Conservation (phyloP, 495 filamentous ascomycete genomes). For the Podospora comata region DNA sequence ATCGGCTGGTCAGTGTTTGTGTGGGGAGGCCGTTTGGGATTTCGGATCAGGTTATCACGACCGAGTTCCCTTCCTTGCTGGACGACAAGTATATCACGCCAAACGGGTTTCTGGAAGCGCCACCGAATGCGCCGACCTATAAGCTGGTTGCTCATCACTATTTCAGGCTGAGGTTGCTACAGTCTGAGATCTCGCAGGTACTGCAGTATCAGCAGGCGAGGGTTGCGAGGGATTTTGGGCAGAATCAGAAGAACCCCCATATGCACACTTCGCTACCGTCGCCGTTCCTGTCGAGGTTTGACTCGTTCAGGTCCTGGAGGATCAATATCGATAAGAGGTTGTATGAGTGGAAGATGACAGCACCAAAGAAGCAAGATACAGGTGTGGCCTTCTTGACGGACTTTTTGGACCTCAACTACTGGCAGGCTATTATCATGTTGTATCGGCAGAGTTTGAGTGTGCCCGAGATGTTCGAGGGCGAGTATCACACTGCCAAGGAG, state of each 20-base stretch:
- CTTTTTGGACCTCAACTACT: constrained; percentile 92
- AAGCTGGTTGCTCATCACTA: constrained; percentile 90
- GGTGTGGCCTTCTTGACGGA: constrained; percentile 83
- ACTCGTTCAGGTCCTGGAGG: constrained; percentile 84
- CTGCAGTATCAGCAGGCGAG: constrained; percentile 84
- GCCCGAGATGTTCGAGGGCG: constrained; percentile 76
- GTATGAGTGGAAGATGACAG: constrained; percentile 80
- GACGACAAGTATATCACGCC: constrained; percentile 90
- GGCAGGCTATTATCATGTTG: constrained; percentile 96
- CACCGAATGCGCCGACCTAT: constrained; percentile 61
- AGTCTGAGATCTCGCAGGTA: constrained; percentile 94
- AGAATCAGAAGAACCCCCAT: constrained; percentile 61
- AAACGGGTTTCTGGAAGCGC: constrained; percentile 62
- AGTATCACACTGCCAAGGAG: constrained; percentile 64
- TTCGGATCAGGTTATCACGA: constrained; percentile 89
- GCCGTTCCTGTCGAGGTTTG: constrained; percentile 79
- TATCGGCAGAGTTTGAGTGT: constrained; percentile 89
- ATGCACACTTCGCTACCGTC: constrained; percentile 78
- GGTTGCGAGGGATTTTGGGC: constrained; percentile 53
- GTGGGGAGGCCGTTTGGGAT: constrained; percentile 93
- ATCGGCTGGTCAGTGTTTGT: constrained; percentile 85
- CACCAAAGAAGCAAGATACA: constrained; percentile 71
- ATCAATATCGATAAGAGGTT: constrained; percentile 80
- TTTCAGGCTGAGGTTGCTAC: constrained; percentile 83
- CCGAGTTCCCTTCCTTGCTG: constrained; percentile 82